Base-by-base conservation (phyloP, 495 filamentous ascomycete genomes). In the Xylaria grammica region DNA sequence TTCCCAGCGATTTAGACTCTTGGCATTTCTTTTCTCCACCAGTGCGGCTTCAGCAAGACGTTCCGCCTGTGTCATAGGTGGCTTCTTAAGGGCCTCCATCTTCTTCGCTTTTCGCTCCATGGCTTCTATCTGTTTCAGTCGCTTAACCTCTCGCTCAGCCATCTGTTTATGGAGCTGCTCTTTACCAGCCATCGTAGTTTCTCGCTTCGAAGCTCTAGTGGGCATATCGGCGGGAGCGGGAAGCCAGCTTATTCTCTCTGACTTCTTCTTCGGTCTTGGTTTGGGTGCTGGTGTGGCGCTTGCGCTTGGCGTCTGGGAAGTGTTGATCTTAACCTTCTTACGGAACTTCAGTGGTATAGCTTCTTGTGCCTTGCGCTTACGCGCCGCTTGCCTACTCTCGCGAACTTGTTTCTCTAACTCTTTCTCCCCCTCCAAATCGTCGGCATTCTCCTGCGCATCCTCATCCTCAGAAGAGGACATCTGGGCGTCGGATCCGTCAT, bases 1-100 rank as follows among this genome's bases (percentile, higher is more conserved):
- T 76, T 98, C 94, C 94, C 95, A 99, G 42, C 90, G 85, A 69
- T 93, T 96, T 69, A 99, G 76, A 79, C 92, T 97, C 81, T 94
- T 96, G 54, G 89, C 85, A 69, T 97, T 99, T 63, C 85, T 79
- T 75, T 88, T 87, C 74, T 97, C 94, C 30, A 93, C 86, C 67
- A 88, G 79, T 27, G 88, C 93, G 24, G 94, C 95, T 74, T 96
- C 91, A 13, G 86, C 87, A 44, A 99, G 80, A 36, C 92, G 88
- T 64, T 97, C 89, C n/a, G 82, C 91, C 74, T 97, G 95, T 24
- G 92, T 96, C 90, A 97, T 90, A 50, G 87, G 81, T 10, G 91
- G 90, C 66, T 86, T 84, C 74, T 91, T 91, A 26, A 85, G 73
- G 30, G 89, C 88, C 64, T 90, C 90, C 69, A 92, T 90, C 70